Conservation (phyloP, 257 asterid genomes). For the Przewalskia tangutica region DNA sequence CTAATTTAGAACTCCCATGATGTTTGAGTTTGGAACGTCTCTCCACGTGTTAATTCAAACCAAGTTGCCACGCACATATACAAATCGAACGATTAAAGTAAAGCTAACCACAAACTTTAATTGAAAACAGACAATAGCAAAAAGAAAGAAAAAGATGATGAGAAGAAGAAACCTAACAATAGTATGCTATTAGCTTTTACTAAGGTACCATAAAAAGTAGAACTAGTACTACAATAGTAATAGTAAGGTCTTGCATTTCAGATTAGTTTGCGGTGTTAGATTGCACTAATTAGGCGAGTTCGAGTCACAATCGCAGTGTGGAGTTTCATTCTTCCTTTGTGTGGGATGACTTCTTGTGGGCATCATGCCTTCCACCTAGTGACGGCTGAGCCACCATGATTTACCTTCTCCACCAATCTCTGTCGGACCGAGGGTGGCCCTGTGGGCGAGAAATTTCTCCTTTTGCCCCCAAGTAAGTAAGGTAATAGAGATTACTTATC, state of each 20-base stretch:
- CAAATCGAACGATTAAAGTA: not conserved
- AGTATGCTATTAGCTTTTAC: conserved; percentile 1
- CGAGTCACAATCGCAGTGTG: too few species aligned
- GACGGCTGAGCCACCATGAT: too few species aligned
- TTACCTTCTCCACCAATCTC: too few species aligned
- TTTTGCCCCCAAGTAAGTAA: too few species aligned
- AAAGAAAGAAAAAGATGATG: not conserved
- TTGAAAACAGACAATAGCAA: not conserved
- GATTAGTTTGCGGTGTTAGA: too few species aligned
- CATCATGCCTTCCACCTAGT: too few species aligned
- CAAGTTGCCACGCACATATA: not conserved
- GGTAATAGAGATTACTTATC: not conserved
- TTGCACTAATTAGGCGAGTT: too few species aligned
- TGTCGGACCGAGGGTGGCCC: too few species aligned
- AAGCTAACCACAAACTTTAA: not conserved
- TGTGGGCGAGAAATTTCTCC: too few species aligned
- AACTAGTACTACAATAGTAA: not conserved
- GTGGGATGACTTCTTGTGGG: too few species aligned
- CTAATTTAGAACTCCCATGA: not conserved
- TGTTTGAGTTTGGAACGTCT: not conserved
- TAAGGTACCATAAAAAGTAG: not conserved
- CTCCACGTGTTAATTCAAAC: not conserved
- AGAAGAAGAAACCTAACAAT: not conserved
- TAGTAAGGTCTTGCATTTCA: too few species aligned
- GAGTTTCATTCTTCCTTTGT: too few species aligned